Evolutionary conservation across 306 rosid species (phyloP), one percentile per base, ranked within the genome.

Genomic region (Cercis canadensis): DNA sequence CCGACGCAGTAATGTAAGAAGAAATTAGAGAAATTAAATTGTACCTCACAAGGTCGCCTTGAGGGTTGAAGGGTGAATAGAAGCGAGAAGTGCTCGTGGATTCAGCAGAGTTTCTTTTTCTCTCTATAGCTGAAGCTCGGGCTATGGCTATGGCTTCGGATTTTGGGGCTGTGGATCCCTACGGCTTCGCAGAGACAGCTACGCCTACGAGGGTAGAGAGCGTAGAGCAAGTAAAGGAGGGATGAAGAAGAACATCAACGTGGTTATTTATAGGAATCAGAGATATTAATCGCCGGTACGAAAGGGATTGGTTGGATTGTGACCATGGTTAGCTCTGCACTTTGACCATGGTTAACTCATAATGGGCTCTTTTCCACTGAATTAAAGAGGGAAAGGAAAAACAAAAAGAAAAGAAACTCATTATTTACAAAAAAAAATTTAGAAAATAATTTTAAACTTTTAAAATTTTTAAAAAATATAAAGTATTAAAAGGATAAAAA

Each of bases 181-280:
- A 10, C 13, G 11, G 34, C 10, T 4, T 19, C 4, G 32, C 33
- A 32, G 57, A 62, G 57, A 66, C 7, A 52, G 62, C 78, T 44
- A 82, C 88, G 89, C 90, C 82, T 80, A 89, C 70, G 73, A 74
- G 31, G 40, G 76, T 66, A 5, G 50, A 62, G 81, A 85, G 85
- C 88, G 90, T 49, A 76, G 72, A 59, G 58, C 37, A 6, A 44
- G 13, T n/a, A n/a, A 5, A 37, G 12, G 4, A 36, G 6, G 0
- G 0, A 0, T 0, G 1, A 3, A 7, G 2, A 15, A 4, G 2
- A 8, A 4, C 2, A 8, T 34, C 0, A 43, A 29, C 29, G 57
- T 2, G 37, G 32, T 6, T 71, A 62, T 84, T 75, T 84, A 84
- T 84, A 84, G 81, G 56, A 74, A 54, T 46, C 6, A 19, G 5